Base-by-base conservation (phyloP, 2,329 filamentous ascomycete genomes). In the Phialemoniopsis sp. region DNA sequence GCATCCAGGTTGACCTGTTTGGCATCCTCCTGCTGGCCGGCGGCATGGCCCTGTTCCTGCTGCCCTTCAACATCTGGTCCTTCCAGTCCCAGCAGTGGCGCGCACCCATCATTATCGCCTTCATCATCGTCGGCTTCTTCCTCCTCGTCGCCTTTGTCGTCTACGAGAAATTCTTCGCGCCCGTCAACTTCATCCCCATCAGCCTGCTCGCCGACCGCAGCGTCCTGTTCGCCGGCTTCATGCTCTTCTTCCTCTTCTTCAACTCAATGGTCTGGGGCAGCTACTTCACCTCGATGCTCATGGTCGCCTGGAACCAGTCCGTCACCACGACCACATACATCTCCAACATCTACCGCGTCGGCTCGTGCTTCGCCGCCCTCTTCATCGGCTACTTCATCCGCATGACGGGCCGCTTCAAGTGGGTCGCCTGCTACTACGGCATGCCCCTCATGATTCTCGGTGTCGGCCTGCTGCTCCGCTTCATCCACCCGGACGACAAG, bases 11-110 rank as follows among this genome's bases (percentile, higher is more conserved):
- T 44, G 84, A 87, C 53, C 64, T 78, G 2, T 40, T 78, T 14
- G 82, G 84, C 13, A 66, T 84, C 16, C 40, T 85, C n/a, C 62
- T 87, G 4, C 68, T 86, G 43, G 70, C 74, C 9, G 66, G 62
- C 2, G 83, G 80, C 2, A 73, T 85, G 48, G 68, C 75, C 1
- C 60, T 87, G 10, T 78, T 89, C 52, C 64, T 89, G 14, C 71
- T 89, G 8, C 81, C 85, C 1, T 80, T 89, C 56, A 80, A 68
- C n/a, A 67, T 89, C 15, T 64, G 63, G 38, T 59, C 60, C 3
- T 62, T 65, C 37, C 66, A 70, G 44, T 42, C 53, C 3, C 50
- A 67, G 9, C 46, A 50, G 12, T 76, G 70, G 69, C 51, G 51
- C 15, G 59, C 62, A 2, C 58, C 63, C 4, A 56, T 35, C 33